phyloP scores from a whole-genome alignment of 73 alveolate genomes.

The Paramecium tetraurelia region DNA sequence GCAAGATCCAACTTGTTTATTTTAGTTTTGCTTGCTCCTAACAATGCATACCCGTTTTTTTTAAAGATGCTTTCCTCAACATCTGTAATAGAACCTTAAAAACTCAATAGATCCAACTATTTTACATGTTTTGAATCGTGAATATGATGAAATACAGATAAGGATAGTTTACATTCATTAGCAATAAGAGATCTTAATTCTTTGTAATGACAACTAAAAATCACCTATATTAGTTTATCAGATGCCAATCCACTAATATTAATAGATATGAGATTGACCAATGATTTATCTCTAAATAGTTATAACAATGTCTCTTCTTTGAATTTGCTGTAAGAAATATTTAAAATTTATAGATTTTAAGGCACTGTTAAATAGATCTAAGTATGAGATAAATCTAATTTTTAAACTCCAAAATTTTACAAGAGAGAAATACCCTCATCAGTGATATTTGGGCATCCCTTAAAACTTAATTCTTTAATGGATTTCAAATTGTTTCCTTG shows the following conservation, averaged over 20 bases:
- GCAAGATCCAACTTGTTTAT: not conserved
- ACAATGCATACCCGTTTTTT: not conserved
- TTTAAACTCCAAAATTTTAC: not conserved
- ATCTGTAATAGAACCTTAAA: not conserved
- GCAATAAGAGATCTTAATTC: not conserved
- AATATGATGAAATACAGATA: not conserved
- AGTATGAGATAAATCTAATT: slow-evolving; percentile 6
- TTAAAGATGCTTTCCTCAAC: slow-evolving; percentile 9
- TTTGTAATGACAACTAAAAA: not conserved
- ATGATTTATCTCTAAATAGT: not conserved
- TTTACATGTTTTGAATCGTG: slow-evolving; percentile 14
- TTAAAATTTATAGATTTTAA: not conserved
- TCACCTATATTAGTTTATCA: not conserved
- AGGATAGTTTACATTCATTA: not conserved
- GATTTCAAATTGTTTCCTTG: not conserved
- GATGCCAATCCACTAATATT: slow-evolving; percentile 34
- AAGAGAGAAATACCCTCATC: slow-evolving; percentile 38
- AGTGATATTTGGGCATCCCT: not conserved
- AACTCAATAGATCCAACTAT: not conserved
- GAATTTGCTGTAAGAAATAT: slow-evolving; percentile 9
- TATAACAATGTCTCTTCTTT: not conserved
- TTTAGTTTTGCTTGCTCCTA: slow-evolving; percentile 1
- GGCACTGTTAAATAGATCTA: not conserved
- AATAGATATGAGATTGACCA: not conserved
- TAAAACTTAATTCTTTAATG: slow-evolving; percentile 1